Percentiles rank a stretch among this genome's conserved stretches.
Evolutionary conservation across 352 stramenopile genomes (phyloP).

Genomic region (Thraustochytrium striatum): DNA sequence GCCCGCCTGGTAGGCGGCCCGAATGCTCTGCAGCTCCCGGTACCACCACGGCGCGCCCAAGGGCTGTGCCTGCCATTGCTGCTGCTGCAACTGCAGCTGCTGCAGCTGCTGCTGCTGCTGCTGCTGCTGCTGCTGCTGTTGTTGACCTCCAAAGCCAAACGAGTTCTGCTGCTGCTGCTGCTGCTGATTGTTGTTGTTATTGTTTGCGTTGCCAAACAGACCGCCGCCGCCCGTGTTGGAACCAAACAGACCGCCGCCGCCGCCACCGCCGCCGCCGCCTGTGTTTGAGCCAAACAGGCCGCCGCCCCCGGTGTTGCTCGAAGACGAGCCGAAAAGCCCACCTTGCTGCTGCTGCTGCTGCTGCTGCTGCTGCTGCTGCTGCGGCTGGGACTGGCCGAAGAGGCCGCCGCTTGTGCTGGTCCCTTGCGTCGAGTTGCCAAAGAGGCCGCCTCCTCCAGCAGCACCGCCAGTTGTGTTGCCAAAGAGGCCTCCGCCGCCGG

Average conservation of each 20-base stretch:
- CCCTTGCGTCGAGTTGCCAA: not conserved
- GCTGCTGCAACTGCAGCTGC: not conserved
- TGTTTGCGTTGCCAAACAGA: constrained; percentile 11
- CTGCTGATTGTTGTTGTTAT: not conserved
- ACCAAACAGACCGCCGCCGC: constrained; percentile 26
- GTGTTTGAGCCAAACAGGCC: constrained; percentile 15
- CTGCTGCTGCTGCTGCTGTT: constrained; percentile 9
- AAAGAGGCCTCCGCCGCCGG: constrained; percentile 14
- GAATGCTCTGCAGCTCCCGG: constrained; percentile 12
- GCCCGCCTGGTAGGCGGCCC: constrained; percentile 9
- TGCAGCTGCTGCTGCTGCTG: constrained; percentile 5
- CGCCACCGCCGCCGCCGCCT: not conserved
- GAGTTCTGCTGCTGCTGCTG: too few species aligned
- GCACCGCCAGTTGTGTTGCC: not conserved
- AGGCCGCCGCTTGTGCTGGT: not conserved
- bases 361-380: not conserved
- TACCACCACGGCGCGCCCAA: constrained; percentile 29
- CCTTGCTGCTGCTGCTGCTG: not conserved
- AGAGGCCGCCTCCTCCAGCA: not conserved
- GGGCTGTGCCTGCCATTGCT: too few species aligned
- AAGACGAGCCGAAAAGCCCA: constrained; percentile 11
- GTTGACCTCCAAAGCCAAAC: not conserved
- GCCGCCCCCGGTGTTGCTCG: not conserved
- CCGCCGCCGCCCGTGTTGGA: constrained; percentile 20
- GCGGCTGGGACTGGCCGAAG: too few species aligned